Evolutionary conservation across 192 early-diverging fungal species (phyloP), one percentile per base, ranked within the genome.

Genomic region (Podila epigama): DNA sequence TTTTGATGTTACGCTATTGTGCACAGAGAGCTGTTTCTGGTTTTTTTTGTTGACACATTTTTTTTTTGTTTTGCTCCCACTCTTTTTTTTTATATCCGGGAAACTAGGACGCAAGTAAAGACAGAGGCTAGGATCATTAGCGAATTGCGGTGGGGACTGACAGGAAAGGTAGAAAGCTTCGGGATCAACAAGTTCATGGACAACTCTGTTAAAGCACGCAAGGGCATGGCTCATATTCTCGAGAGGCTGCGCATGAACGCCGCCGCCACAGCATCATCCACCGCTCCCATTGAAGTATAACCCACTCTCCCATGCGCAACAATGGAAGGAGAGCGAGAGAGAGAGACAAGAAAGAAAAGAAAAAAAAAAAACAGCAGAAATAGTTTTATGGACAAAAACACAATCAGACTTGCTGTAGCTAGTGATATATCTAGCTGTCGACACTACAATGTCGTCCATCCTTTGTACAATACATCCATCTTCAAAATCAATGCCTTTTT

Each of bases 121-220:
- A 93, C 91, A 59, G 90, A 95, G 60, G 96, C 92, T 16, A 85
- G 92, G 63, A 92, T 98, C 48, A 89, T 97, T 27, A 95, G 94
- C 7, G 93, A 89, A 65, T 88, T 95, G 34, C 92, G 94, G 7
- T 97, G 93, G 86, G 90, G 89, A 28, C 82, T 99, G 39, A 91
- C 91, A 61, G 84, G 88, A 34, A 79, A 84, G 66, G 91, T 99
- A 60, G 97, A 99, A 80, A 84, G 84, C 44, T 97, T 97, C 86
- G 95, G 97, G 11, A 82, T 94, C 62, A 87, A 82, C 33, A 90
- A 90, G 68, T 95, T 97, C 75, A 86, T 93, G 53, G 92, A 95
- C 50, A 95, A 91, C 73, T 84, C 92, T 18, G 63, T 79, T 25
- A 90, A 85, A 82, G 89, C 87, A 53, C 52, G 72, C 35, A 75